A percentile compares a stretch with the other conserved stretches of the same genome.
Conservation (phyloP, 345 rosid genomes). For the Aquilaria sinensis region DNA sequence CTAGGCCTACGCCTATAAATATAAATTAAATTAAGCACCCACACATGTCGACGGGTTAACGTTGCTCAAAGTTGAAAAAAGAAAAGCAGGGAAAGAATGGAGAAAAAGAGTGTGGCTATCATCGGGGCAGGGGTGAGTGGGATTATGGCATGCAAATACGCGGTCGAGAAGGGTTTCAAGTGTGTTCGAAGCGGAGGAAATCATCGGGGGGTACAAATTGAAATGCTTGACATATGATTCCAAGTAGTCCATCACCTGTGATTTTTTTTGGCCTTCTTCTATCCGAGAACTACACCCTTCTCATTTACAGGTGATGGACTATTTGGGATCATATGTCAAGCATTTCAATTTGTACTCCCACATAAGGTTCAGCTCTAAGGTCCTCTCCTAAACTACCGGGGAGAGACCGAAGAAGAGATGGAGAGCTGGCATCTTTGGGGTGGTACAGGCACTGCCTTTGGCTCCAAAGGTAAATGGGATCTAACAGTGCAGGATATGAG, state of each 20-base stretch:
- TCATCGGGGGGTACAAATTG: slow-evolving; percentile 35
- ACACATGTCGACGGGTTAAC: no score
- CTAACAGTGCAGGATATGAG: slow-evolving; percentile 13
- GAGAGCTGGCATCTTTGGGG: slow-evolving; percentile 28
- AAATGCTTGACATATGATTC: slow-evolving; percentile 27
- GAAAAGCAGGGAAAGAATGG: background rate
- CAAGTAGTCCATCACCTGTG: slow-evolving; percentile 22
- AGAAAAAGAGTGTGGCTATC: slow-evolving; percentile 22
- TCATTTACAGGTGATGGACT: slow-evolving; percentile 17
- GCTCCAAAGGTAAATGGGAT: slow-evolving; percentile 27
- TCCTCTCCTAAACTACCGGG: slow-evolving; percentile 23
- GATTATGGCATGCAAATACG: slow-evolving; percentile 31
- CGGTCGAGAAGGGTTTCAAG: slow-evolving; percentile 25
- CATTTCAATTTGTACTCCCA: slow-evolving; percentile 17
- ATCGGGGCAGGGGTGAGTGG: slow-evolving; percentile 45
- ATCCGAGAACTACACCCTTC: slow-evolving; percentile 16
- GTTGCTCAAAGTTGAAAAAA: no score
- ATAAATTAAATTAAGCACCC: no score
- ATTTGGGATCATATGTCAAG: slow-evolving; percentile 20
- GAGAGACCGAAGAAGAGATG: slow-evolving; percentile 22
- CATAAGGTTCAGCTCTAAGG: slow-evolving; percentile 30
- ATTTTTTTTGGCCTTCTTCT: slow-evolving; percentile 35
- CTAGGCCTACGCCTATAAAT: no score
- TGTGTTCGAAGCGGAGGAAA: slow-evolving; percentile 23
- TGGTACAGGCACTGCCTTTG: slow-evolving; percentile 20